A percentile compares a stretch with the other conserved stretches of the same genome.
These are phyloP conservation scores for Chionographis japonica DNA, from an alignment of 106 monocot species.

Conservation along the genomic window DNA sequence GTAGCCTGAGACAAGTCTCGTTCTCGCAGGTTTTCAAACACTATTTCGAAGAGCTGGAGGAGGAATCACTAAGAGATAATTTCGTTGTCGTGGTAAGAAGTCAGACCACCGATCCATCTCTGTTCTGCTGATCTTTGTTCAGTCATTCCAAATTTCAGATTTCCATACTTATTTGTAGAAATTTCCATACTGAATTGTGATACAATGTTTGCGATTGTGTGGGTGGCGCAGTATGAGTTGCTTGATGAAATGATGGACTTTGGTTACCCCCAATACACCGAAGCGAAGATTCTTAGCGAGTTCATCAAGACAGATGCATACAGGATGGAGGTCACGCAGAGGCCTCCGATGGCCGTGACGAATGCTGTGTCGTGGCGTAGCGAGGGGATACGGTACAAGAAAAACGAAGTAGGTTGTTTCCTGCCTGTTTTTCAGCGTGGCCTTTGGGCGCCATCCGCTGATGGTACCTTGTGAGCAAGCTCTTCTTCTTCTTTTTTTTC, in stretches of 20 bases:
- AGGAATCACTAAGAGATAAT: slow-evolving; percentile 95
- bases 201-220: too few species aligned
- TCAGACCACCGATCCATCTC: not conserved
- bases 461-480: too few species aligned
- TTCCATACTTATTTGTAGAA: too few species aligned
- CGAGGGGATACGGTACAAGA: slow-evolving; percentile 94
- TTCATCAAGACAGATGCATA: slow-evolving; percentile 99
- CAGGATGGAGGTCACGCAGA: slow-evolving; percentile 91
- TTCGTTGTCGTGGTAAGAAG: slow-evolving; percentile 91
- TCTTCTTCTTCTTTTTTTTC: not conserved
- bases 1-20: not conserved
- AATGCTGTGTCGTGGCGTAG: slow-evolving; percentile 99
- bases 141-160: not conserved
- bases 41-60: slow-evolving; percentile 95
- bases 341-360: slow-evolving; percentile 98
- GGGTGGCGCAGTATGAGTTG: slow-evolving; percentile 66
- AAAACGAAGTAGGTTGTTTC: slow-evolving; percentile 79
- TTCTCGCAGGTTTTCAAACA: slow-evolving; percentile 86
- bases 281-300: slow-evolving; percentile 94
- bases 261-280: slow-evolving; percentile 93
- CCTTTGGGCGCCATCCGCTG: too few species aligned
- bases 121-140: too few species aligned
- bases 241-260: slow-evolving; percentile 99
- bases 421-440: not conserved
- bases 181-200: too few species aligned